Evolutionary conservation across 768 basidiomycete species (phyloP), one percentile per base, ranked within the genome.

Genomic region (Boletus speciosus): DNA sequence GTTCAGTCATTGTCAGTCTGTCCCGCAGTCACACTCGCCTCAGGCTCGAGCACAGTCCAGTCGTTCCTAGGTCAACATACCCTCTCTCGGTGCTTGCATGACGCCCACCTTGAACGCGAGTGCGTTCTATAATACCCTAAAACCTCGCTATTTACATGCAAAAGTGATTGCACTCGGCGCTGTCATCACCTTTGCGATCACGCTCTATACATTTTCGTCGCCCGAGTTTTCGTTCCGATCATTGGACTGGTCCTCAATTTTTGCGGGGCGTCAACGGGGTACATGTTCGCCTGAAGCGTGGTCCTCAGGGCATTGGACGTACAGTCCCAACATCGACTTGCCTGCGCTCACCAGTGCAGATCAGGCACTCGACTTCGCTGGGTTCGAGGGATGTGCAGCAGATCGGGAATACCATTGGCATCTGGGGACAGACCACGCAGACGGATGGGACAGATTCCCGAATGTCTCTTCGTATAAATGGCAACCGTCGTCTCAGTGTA

Each of bases 341-440:
- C 53, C 67, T 40, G 59, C 55, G 40, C 75, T 82, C 69, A 70
- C 71, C 3, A 49, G 60, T 19, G 61, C 63, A 11, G 71, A 76
- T 31, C 79, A 86, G 54, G 78, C 75, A 7, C 66, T 82, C 42
- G 63, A 55, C 5, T 79, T 85, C 58, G 74, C 79, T n/a, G 83
- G 83, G 6, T 77, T 84, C 35, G 70, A 77, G 51, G 83, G 83
- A 31, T 86, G 85, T 57, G 84, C 85, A 19, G 80, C 80, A 59
- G 77, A 79, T 51, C 74, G 84, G 49, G 85, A 86, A 66, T 79
- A 76, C 58, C 71, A 70, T 53, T 86, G 84, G 85, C 85, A 87
- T 64, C 71, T 87, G 25, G 83, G 75, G 8, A 65, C 78, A 1
- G 83, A 85, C 67, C 74, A 70, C 19, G 61, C 70, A 47, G 73